These are phyloP conservation scores for Nakazawaea populi DNA, from an alignment of 805 yeast species.

Conservation along the genomic window DNA sequence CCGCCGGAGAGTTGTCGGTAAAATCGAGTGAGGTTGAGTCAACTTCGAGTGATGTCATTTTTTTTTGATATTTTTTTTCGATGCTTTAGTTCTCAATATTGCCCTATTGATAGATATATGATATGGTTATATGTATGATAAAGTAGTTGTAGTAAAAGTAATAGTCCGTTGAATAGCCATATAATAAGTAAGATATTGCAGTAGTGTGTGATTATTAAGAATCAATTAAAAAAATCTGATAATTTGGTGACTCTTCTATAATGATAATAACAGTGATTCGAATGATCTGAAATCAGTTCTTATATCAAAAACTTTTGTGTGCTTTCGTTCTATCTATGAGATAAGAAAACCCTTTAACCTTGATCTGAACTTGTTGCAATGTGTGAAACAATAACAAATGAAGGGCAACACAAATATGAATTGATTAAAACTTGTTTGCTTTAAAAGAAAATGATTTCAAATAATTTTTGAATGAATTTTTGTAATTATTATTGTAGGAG, in stretches of 20 bases:
- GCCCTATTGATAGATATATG: background rate
- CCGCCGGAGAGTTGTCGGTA: constrained; percentile 14
- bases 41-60: constrained; percentile 15
- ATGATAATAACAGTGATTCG: background rate
- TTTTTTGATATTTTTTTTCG: background rate
- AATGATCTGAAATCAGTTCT: background rate
- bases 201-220: constrained; percentile 11
- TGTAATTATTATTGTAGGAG: background rate
- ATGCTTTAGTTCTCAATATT: background rate
- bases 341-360: constrained; percentile 6
- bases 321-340: constrained; percentile 2
- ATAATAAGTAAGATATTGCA: constrained; percentile 2
- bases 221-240: background rate
- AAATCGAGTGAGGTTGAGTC: background rate
- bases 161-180: constrained; percentile 2
- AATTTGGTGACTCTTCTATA: too few species aligned
- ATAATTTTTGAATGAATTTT: too few species aligned
- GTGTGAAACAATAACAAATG: background rate
- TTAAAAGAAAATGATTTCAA: constrained; percentile 15
- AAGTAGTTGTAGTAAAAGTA: background rate
- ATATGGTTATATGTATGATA: background rate
- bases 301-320: constrained; percentile 5
- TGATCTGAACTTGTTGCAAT: constrained; percentile 1
- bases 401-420: constrained; percentile 10
- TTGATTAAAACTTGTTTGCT: constrained; percentile 9